phyloP scores from a whole-genome alignment of 495 filamentous ascomycete genomes.

The Penicillium dipodomyicola region DNA sequence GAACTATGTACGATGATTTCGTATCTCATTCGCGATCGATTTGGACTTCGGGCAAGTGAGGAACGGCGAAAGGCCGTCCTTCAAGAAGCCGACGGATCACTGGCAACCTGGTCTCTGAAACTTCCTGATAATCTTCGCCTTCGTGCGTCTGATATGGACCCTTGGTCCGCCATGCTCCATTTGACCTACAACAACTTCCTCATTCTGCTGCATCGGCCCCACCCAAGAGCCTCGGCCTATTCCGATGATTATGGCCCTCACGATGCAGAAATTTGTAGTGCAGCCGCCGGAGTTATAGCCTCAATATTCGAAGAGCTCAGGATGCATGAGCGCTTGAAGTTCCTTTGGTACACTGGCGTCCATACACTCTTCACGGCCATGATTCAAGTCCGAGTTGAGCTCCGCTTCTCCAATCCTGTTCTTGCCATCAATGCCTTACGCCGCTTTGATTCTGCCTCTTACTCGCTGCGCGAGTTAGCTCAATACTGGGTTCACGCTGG shows the following conservation, averaged over 20 bases:
- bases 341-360: conserved; percentile 48
- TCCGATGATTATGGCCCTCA: conserved; percentile 47
- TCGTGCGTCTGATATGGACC: conserved; percentile 45
- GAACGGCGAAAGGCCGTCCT: conserved; percentile 46
- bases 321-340: conserved; percentile 48
- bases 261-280: conserved; percentile 48
- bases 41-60: conserved; percentile 38
- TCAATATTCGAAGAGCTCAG: conserved; percentile 51
- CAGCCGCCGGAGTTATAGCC: conserved; percentile 46
- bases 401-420: conserved; percentile 50
- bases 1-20: conserved; percentile 49
- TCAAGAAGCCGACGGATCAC: conserved; percentile 44
- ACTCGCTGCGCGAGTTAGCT: conserved; percentile 45
- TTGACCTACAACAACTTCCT: conserved; percentile 52
- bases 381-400: conserved; percentile 51
- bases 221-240: conserved; percentile 44
- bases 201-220: conserved; percentile 51
- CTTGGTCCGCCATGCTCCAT: conserved; percentile 51
- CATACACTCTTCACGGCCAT: conserved; percentile 50
- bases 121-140: conserved; percentile 45
- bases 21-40: conserved; percentile 44
- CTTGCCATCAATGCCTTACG: conserved; percentile 49
- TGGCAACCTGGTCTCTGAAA: conserved; percentile 48
- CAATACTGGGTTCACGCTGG: conserved; percentile 47
- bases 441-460: conserved; percentile 47